Base-by-base conservation (phyloP, 2,329 filamentous ascomycete species). In the Ophiostoma ulmi region DNA sequence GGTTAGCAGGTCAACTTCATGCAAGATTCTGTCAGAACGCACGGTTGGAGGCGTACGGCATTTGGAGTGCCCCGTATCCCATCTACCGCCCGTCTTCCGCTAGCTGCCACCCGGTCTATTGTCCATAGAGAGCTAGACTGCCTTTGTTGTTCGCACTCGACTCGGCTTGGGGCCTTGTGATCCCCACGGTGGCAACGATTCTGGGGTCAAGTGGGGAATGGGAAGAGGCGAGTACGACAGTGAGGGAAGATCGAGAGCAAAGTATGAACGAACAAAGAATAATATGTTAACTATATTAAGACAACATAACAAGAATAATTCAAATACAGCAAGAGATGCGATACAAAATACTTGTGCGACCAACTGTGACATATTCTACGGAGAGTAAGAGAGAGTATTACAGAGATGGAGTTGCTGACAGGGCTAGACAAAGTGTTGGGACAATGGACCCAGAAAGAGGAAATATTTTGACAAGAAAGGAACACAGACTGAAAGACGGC, bases 141-240 rank as follows among this genome's bases (percentile, higher is more conserved):
- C 22, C 55, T 35, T 35, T 63, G 13, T 3, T 17, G 4, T 6
- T 35, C 26, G 7, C 14, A 35, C 11, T 35, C 35, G 22, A 63
- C 26, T 31, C 58, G 52, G 26, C 52, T 26, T 63, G 44, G 22
- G 26, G 55, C 58, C 58, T 63, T 63, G 58, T 63, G 58, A 63
- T 63, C 26, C 26, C 26, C 26, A 36, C 22, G 26, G 58, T 63
- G 58, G 26, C 26, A 63, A 63, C 26, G 58, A 11, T 63, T 35
- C 58, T 63, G 58, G 58, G 11, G 58, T 63, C 26, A 35, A 8
- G 58, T 63, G 26, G 58, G 13, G 58, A 63, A 35, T 63, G 58
- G 58, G 58, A 63, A 63, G 58, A 63, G 26, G 58, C 58, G 58
- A 63, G 58, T 63, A 35, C 26, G 58, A 63, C 58, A n/a, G 38